These are phyloP conservation scores for Vaccinium myrtillus DNA, from an alignment of 148 eudicot species.

Conservation along the genomic window DNA sequence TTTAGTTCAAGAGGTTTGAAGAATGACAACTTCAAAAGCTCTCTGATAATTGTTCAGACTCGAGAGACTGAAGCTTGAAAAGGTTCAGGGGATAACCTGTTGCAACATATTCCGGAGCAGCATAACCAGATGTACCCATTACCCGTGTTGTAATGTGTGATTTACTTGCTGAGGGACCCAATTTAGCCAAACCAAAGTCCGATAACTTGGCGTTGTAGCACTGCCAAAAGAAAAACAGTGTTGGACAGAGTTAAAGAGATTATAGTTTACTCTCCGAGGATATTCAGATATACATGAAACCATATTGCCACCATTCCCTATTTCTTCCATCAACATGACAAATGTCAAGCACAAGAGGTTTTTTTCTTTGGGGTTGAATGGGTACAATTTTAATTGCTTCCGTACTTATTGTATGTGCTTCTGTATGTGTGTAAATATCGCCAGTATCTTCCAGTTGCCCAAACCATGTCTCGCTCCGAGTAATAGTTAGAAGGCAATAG, in stretches of 20 bases:
- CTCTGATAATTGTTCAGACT: not conserved
- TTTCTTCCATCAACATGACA: not conserved
- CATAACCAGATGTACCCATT: constrained; percentile 79
- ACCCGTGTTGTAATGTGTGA: constrained; percentile 75
- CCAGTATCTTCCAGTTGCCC: not conserved
- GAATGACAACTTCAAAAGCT: not conserved
- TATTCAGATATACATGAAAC: not conserved
- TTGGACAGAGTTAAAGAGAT: not conserved
- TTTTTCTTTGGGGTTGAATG: not conserved
- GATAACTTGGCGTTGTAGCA: constrained; percentile 69
- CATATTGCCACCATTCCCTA: not conserved
- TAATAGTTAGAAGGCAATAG: not conserved
- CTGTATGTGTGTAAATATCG: not conserved
- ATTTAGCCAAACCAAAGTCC: constrained; percentile 74
- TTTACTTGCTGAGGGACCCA: constrained; percentile 67
- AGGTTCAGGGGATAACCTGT: constrained; percentile 48
- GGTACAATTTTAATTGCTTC: not conserved
- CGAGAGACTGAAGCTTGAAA: not conserved
- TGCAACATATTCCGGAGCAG: constrained; percentile 84
- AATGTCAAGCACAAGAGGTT: not conserved
- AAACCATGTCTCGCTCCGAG: not conserved
- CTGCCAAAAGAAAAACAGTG: constrained; percentile 29
- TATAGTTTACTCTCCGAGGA: not conserved
- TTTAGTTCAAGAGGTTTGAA: not conserved
- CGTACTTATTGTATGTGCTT: not conserved